Evolutionary conservation across 768 basidiomycete species (phyloP).

Genomic region (Candolleomyces aberdarensis): DNA sequence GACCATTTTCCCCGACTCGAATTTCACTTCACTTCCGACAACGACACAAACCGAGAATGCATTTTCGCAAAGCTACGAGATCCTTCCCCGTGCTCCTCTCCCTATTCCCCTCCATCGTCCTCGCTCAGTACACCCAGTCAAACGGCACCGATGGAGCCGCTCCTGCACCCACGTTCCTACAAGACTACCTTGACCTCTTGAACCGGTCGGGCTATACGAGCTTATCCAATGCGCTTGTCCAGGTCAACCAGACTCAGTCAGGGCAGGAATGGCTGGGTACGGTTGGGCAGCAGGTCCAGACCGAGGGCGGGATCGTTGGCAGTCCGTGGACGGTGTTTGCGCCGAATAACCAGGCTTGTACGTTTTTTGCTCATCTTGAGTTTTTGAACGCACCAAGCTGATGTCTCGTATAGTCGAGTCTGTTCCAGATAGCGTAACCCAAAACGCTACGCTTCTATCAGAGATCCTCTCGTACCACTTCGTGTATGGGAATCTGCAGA

Average conservation of each 20-base stretch:
- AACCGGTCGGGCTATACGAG: slow-evolving; percentile 35
- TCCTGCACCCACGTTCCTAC: slow-evolving; percentile 14
- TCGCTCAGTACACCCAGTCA: slow-evolving; percentile 5
- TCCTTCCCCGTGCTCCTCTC: slow-evolving; percentile 10
- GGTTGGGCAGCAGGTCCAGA: neutral
- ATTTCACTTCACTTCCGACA: neutral
- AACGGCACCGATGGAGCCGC: slow-evolving; percentile 6
- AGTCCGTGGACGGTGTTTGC: slow-evolving; percentile 47
- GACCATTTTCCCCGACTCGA: neutral
- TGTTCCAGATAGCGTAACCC: slow-evolving; percentile 21
- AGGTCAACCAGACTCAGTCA: slow-evolving; percentile 39
- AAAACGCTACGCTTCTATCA: slow-evolving; percentile 30
- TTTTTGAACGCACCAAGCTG: slow-evolving; percentile 12
- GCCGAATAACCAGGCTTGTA: slow-evolving; percentile 54
- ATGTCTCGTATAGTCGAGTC: slow-evolving; percentile 24
- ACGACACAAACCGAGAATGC: neutral
- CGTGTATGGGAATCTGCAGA: slow-evolving; percentile 46
- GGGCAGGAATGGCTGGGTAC: slow-evolving; percentile 40
- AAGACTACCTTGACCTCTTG: slow-evolving; percentile 37
- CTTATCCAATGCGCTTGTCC: slow-evolving; percentile 35
- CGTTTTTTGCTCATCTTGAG: slow-evolving; percentile 12
- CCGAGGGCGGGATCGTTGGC: no score
- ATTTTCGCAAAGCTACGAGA: neutral
- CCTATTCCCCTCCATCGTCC: slow-evolving; percentile 12
- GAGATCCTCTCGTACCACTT: slow-evolving; percentile 57